phyloP scores from a whole-genome alignment of 1,139 yeast genomes.

The Candida tropicalis region DNA sequence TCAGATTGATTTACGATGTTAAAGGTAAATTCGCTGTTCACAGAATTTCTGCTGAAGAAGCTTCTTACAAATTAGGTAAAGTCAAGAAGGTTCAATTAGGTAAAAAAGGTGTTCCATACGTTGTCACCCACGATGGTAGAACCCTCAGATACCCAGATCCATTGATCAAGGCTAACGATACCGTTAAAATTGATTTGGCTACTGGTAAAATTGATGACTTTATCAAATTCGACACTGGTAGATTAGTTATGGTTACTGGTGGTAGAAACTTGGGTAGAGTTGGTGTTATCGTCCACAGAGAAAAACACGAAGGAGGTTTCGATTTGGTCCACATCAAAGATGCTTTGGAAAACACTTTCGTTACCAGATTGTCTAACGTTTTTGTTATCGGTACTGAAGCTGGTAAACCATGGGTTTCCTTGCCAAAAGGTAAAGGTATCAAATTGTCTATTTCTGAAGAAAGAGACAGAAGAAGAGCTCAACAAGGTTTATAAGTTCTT shows the following conservation, averaged over 20 bases:
- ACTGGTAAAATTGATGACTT: conserved; percentile 91
- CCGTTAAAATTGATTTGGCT: conserved; percentile 94
- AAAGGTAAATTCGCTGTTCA: conserved; percentile 99
- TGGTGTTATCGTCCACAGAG: conserved; percentile 98
- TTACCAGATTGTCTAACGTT: conserved; percentile 96
- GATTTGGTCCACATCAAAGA: conserved; percentile 99
- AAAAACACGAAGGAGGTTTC: conserved; percentile 99
- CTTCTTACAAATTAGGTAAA: conserved; percentile 95
- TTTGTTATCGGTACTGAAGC: conserved; percentile 94
- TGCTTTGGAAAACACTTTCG: conserved; percentile 95
- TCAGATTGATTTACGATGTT: conserved; percentile 97
- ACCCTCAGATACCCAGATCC: conserved; percentile 99
- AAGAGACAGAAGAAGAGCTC: conserved; percentile 98
- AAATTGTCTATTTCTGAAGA: conserved; percentile 97
- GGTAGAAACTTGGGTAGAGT: conserved; percentile 99
- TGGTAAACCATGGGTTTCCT: conserved; percentile 94
- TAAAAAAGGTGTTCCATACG: conserved; percentile 97
- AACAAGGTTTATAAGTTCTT: conserved; percentile 39
- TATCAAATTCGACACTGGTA: conserved; percentile 95
- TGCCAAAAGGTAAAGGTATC: conserved; percentile 99
- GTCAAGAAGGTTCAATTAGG: conserved; percentile 98
- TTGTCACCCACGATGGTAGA: conserved; percentile 99
- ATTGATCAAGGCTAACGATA: conserved; percentile 91
- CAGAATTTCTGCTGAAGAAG: conserved; percentile 99
- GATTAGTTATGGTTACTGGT: conserved; percentile 96